Base-by-base conservation (phyloP, 176 grass and related monocot species). In the Neostapfia colusana region DNA sequence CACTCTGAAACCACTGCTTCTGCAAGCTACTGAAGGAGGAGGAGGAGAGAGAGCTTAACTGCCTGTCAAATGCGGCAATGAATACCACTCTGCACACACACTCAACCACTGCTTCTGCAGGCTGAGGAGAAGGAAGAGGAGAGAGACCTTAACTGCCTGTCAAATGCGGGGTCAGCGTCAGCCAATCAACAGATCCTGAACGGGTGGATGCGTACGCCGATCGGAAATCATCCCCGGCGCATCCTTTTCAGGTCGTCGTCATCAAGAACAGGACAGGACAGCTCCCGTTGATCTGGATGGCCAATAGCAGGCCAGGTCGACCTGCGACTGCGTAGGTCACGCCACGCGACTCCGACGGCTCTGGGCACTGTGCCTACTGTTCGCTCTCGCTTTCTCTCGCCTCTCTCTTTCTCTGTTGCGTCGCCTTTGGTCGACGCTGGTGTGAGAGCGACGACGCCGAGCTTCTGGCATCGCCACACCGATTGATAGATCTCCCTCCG, bases 231-330 rank as follows among this genome's bases (percentile, higher is more conserved):
- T 20, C 46, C 1, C 1, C 5, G 41, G 20, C 4, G n/a, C 44
- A 26, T 76, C 72, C 27, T 68, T 83, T 61, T 69, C 80, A 63
- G 14, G 6, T 50, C 25, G 38, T 25, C 39, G 20, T 15, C n/a
- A n/a, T n/a, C n/a, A n/a, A n/a, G n/a, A n/a, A n/a, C n/a, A n/a
- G 60, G 70, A 16, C 56, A 5, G 8, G 71, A 44, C 68, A 37
- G 44, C 20, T 4, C 46, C 20, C 6, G 26, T 5, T 45, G 45
- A 65, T 53, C 49, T 69, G 39, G 63, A 58, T 61, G 81, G 72
- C 53, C 81, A 57, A 10, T 7, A 21, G 66, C 43, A 2, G 14
- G 81, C 72, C 72, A 75, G 55, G 51, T 83, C 49, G 70, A 10
- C 70, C 48, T 14, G 17, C 60, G 17, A 11, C 7, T 4, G 35